phyloP scores from a whole-genome alignment of 352 stramenopile species.

The Nothophytophthora sp. region DNA sequence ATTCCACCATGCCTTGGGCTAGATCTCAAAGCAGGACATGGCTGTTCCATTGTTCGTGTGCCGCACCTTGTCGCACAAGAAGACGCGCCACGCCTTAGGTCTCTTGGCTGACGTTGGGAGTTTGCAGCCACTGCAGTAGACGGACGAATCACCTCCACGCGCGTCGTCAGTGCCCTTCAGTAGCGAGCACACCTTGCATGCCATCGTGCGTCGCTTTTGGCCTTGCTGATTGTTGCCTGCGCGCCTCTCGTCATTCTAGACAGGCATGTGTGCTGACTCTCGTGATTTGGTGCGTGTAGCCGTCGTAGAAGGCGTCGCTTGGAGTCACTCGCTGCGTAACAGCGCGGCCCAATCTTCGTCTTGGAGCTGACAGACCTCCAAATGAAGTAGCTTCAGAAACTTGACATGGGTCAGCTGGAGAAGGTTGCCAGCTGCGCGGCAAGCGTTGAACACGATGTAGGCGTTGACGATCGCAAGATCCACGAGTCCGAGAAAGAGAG shows the following conservation, averaged over 20 bases:
- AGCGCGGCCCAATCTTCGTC: conserved; percentile 6
- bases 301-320: conserved; percentile 3
- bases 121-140: conserved; percentile 11
- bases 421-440: neutral
- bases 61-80: conserved; percentile 10
- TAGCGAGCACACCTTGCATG: conserved; percentile 13
- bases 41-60: conserved; percentile 6
- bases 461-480: conserved; percentile 12
- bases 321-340: neutral
- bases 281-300: neutral
- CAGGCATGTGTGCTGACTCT: neutral
- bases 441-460: conserved; percentile 8
- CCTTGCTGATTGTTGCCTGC: conserved; percentile 2
- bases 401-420: neutral
- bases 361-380: conserved; percentile 5
- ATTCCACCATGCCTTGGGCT: conserved; percentile 5
- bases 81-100: conserved; percentile 1
- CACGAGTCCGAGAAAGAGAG: conserved; percentile 5
- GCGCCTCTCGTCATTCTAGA: conserved; percentile 8
- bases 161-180: conserved; percentile 1
- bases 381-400: conserved; percentile 1
- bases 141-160: neutral
- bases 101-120: conserved; percentile 1
- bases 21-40: conserved; percentile 17
- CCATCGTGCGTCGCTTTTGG: neutral